Evolutionary conservation across 305 asterid species (phyloP).

Genomic region (Ruellia speciosa): DNA sequence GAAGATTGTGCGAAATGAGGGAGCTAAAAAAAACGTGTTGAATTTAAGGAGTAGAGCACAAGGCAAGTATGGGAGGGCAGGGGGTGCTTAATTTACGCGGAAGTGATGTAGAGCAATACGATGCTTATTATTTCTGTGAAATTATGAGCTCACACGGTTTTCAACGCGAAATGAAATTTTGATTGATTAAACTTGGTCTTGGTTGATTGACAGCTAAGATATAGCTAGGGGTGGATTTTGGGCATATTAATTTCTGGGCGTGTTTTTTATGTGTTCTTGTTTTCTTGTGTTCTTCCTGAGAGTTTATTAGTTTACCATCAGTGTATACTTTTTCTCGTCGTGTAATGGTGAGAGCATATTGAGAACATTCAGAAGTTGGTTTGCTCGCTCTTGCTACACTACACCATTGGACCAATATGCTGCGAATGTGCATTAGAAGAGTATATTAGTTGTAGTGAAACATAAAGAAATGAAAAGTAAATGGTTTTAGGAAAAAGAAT

Average conservation of each 20-base stretch:
- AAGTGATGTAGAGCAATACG: constrained; percentile 2
- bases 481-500: not conserved
- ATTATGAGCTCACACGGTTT: not conserved
- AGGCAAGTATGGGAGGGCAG: constrained; percentile 11
- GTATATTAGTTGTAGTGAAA: not conserved
- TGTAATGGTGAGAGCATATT: not conserved
- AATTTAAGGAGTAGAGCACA: constrained; percentile 6
- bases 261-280: too few species aligned
- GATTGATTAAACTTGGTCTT: too few species aligned
- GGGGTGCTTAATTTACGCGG: constrained; percentile 1
- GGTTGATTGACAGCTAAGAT: too few species aligned
- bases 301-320: too few species aligned
- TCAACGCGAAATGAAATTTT: too few species aligned
- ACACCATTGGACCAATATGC: not conserved
- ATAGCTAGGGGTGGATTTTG: too few species aligned
- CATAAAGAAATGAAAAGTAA: not conserved
- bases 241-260: too few species aligned
- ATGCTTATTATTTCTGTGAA: not conserved
- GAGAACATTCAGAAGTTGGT: not conserved
- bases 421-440: not conserved
- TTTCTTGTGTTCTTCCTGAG: too few species aligned
- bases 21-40: not conserved
- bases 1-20: constrained; percentile 8
- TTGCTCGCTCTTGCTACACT: not conserved
- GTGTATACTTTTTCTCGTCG: too few species aligned